Conservation (phyloP, 1,284 basidiomycete genomes). For the Hymenochaete sp. region DNA sequence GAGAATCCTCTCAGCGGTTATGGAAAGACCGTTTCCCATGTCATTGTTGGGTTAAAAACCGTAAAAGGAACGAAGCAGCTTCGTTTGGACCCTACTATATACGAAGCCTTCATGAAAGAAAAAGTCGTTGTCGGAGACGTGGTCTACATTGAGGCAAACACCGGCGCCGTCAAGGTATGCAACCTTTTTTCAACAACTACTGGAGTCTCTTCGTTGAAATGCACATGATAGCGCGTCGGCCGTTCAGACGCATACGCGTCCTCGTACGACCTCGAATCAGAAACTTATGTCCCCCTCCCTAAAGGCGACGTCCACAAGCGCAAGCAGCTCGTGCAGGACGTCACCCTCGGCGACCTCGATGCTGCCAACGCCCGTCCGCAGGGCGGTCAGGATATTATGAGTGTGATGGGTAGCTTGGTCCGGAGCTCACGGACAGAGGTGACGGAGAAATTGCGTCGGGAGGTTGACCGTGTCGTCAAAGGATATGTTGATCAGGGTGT, state of each 20-base stretch:
- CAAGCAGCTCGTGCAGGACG: constrained; percentile 96
- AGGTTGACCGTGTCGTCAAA: constrained; percentile 98
- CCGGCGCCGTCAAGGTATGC: constrained; percentile 88
- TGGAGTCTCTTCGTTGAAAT: no score
- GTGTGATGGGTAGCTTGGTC: constrained; percentile 95
- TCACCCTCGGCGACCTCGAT: constrained; percentile 93
- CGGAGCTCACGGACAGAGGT: constrained; percentile 93
- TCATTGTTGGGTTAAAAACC: constrained; percentile 94
- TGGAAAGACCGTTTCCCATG: constrained; percentile 97
- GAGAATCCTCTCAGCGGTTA: constrained; percentile 96
- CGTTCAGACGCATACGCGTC: constrained; percentile 97
- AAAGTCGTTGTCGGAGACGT: constrained; percentile 96
- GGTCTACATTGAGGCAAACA: constrained; percentile 91
- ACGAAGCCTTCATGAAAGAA: constrained; percentile 97
- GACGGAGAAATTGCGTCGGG: constrained; percentile 90
- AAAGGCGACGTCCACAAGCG: constrained; percentile 98
- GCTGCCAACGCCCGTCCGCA: constrained; percentile 95
- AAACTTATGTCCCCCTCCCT: constrained; percentile 95
- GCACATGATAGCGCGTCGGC: constrained; percentile 78
- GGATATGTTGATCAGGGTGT: constrained; percentile 97
- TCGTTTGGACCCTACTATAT: constrained; percentile 89
- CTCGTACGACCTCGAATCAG: constrained; percentile 97
- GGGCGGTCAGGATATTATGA: constrained; percentile 97
- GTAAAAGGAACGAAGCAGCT: constrained; percentile 98
- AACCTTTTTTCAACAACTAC: not conserved